Conservation (phyloP, 345 rosid species). For the Hevea brasiliensis region DNA sequence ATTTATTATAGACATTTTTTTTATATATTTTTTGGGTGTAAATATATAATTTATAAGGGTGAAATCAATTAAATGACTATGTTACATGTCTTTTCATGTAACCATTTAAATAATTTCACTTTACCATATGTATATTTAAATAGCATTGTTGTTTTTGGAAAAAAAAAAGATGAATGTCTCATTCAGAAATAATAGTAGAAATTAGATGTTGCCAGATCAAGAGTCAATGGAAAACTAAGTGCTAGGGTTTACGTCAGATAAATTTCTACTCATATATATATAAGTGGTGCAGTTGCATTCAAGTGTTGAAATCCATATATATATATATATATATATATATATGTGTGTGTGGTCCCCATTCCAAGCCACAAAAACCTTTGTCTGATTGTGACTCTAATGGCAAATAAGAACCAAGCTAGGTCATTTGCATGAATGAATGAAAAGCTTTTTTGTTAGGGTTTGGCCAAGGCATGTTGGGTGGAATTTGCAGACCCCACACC, state of each 20-base stretch:
- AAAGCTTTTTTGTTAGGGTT: slow-evolving; percentile 28
- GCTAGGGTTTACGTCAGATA: slow-evolving; percentile 17
- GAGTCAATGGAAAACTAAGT: background rate
- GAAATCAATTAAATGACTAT: too few species aligned
- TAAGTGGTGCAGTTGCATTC: slow-evolving; percentile 41
- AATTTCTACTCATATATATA: slow-evolving; percentile 8
- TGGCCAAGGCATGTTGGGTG: slow-evolving; percentile 10
- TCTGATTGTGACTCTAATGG: slow-evolving; percentile 47
- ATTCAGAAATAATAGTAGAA: too few species aligned
- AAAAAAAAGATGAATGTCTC: too few species aligned
- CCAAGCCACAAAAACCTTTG: slow-evolving; percentile 32
- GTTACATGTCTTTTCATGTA: too few species aligned
- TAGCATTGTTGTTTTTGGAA: too few species aligned
- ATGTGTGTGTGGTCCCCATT: slow-evolving; percentile 51
- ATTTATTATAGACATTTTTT: too few species aligned
- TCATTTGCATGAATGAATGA: slow-evolving; percentile 31
- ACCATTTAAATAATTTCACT: too few species aligned
- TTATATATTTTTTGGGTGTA: too few species aligned
- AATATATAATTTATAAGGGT: too few species aligned
- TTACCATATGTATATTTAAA: too few species aligned
- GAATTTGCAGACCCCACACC: slow-evolving; percentile 32
- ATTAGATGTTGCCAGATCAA: slow-evolving; percentile 13
- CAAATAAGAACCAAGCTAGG: slow-evolving; percentile 26
- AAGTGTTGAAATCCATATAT: slow-evolving; percentile 21
- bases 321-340: too few species aligned